A percentile compares a stretch with the other conserved stretches of the same genome.
phyloP scores from a whole-genome alignment of 768 basidiomycete species.

The Lanmaoa pseudosensibilis region DNA sequence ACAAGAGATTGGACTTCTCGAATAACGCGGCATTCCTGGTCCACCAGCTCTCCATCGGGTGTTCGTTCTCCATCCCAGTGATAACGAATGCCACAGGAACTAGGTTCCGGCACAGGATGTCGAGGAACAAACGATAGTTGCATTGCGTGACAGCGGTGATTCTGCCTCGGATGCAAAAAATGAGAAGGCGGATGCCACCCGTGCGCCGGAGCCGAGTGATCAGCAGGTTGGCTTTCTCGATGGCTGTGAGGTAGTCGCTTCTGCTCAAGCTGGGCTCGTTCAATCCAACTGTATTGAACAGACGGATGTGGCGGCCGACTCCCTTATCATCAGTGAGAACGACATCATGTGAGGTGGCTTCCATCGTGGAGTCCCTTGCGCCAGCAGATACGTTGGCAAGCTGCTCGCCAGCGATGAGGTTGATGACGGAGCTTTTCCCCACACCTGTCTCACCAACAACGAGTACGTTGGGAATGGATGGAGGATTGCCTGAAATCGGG shows the following conservation, averaged over 20 bases:
- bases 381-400: constrained; percentile 30
- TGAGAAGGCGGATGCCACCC: constrained; percentile 29
- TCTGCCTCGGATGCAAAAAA: constrained; percentile 37
- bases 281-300: constrained; percentile 36
- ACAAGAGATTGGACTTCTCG: constrained; percentile 9
- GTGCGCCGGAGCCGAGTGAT: constrained; percentile 29
- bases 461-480: constrained; percentile 35
- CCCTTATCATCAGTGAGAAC: constrained; percentile 13
- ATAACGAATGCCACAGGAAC: constrained; percentile 33
- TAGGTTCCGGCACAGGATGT: constrained; percentile 29
- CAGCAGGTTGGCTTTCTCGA: constrained; percentile 32
- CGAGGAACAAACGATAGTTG: constrained; percentile 31
- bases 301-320: constrained; percentile 12
- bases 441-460: constrained; percentile 34
- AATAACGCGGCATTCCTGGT: constrained; percentile 32
- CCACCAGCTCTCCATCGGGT: constrained; percentile 36
- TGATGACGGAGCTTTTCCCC: constrained; percentile 43
- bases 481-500: not conserved
- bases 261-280: constrained; percentile 25
- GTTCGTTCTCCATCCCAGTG: constrained; percentile 33
- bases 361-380: constrained; percentile 37
- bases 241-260: constrained; percentile 23
- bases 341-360: constrained; percentile 24
- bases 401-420: constrained; percentile 35
- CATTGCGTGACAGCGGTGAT: constrained; percentile 22